Conservation (phyloP, 306 rosid genomes). For the Leucaena leucocephala region DNA sequence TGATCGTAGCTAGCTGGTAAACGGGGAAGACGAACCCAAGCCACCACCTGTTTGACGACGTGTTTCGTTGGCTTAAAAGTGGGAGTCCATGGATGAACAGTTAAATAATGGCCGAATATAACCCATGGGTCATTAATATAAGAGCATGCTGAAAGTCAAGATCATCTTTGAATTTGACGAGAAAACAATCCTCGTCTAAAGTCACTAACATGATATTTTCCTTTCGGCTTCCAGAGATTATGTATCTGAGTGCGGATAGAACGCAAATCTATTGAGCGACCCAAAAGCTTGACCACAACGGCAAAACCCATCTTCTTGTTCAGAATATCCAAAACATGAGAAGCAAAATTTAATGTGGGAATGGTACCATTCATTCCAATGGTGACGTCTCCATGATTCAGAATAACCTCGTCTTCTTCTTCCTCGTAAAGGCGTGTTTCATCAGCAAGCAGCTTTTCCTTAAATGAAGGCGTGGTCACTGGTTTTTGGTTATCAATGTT, state of each 20-base stretch:
- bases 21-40: neutral
- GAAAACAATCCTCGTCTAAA: neutral
- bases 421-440: too few relatives aligned
- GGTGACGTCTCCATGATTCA: neutral
- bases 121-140: neutral
- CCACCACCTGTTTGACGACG: neutral
- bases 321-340: neutral
- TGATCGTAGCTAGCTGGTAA: neutral
- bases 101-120: neutral
- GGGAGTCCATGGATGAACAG: neutral
- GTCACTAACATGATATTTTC: neutral
- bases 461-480: too few relatives aligned
- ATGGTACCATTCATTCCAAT: neutral
- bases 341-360: neutral
- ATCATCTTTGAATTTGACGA: neutral
- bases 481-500: too few relatives aligned
- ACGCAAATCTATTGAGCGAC: neutral
- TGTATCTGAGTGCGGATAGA: accelerated
- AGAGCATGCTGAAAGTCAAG: neutral
- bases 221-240: neutral
- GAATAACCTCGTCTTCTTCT: neutral
- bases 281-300: neutral
- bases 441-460: too few relatives aligned
- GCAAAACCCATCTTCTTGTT: neutral
- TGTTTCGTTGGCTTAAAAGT: neutral